Conservation (phyloP, 768 basidiomycete genomes). For the Termitomyces heimii region DNA sequence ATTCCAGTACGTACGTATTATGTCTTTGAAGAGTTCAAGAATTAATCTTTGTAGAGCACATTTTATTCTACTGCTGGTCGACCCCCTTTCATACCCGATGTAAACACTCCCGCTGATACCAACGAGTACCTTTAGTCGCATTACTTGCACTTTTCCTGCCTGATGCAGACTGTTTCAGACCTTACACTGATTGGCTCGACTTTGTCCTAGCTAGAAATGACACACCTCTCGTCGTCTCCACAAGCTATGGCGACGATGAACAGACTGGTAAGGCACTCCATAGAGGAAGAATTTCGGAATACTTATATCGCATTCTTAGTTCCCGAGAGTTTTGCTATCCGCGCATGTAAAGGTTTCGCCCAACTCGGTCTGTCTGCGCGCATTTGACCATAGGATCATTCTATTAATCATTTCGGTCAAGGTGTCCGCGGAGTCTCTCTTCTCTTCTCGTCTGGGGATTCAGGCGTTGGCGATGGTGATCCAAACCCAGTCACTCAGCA, state of each 20-base stretch:
- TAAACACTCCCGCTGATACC: slow-evolving; percentile 27
- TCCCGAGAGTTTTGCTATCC: slow-evolving; percentile 49
- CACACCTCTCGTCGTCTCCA: slow-evolving; percentile 59
- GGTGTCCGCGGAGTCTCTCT: slow-evolving; percentile 64
- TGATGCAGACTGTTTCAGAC: slow-evolving; percentile 11
- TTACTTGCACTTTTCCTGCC: background rate
- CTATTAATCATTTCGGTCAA: slow-evolving; percentile 13
- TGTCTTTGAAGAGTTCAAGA: background rate
- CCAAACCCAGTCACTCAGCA: slow-evolving; percentile 42
- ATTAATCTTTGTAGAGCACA: slow-evolving; percentile 24
- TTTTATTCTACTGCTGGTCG: slow-evolving; percentile 60
- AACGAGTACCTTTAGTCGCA: slow-evolving; percentile 24
- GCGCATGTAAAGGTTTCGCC: slow-evolving; percentile 58
- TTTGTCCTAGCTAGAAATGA: slow-evolving; percentile 41
- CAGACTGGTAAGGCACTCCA: slow-evolving; percentile 46
- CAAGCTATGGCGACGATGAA: slow-evolving; percentile 69
- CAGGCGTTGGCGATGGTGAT: slow-evolving; percentile 62
- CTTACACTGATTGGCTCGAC: slow-evolving; percentile 50
- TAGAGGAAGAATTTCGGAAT: background rate
- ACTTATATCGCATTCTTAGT: slow-evolving; percentile 27
- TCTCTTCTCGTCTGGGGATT: slow-evolving; percentile 61
- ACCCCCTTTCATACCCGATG: slow-evolving; percentile 53
- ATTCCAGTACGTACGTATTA: slow-evolving; percentile 33
- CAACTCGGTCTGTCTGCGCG: slow-evolving; percentile 41
- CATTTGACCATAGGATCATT: background rate